Evolutionary conservation across 2,329 filamentous ascomycete genomes (phyloP), one percentile per base, ranked within the genome.

Genomic region (Diaporthe ilicicola): DNA sequence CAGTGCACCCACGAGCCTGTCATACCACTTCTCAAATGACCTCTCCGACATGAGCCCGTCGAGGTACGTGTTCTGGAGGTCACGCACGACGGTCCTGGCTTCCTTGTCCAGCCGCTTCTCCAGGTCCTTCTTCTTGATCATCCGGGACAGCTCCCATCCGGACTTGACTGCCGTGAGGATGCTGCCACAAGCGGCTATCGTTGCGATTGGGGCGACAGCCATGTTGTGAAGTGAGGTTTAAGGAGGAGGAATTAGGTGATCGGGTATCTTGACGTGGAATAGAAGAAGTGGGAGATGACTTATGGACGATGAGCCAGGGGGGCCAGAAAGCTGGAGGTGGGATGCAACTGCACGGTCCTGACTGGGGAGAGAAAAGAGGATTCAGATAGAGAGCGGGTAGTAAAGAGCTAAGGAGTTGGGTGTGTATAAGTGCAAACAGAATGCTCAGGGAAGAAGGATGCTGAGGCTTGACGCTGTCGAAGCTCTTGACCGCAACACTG

Each of bases 131-230:
- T 73, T 72, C 72, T 76, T 76, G 48, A 77, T 64, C 77, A 78
- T 78, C 15, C 76, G 75, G 13, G 74, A 74, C 27, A 78, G 75
- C 73, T 78, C 77, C 76, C 75, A 78, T 65, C 74, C 73, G 12
- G 77, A 78, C 70, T 78, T 78, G 72, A 78, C 73, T 19, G 76
- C 75, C 1, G 76, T 78, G 69, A 78, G 74, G 54, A 78, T 66
- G 53, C 76, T 77, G 42, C 77, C 77, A 55, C 76, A 77, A 17
- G 77, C 76, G 39, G 76, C 77, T 22, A 77, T 54, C 3, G 76
- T 78, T 62, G 76, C 75, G 44, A 78, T 70, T 3, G 70, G 72
- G 6, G 76, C 75, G 50, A 78, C 71, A 32, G 65, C 67, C 76
- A 78, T 78, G 48, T 39, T 73, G 61, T n/a, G 22, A 29, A n/a